A percentile compares a stretch with the other conserved stretches of the same genome.
Conservation (phyloP, 2,329 filamentous ascomycete species). For the Tolypocladium nubicola region DNA sequence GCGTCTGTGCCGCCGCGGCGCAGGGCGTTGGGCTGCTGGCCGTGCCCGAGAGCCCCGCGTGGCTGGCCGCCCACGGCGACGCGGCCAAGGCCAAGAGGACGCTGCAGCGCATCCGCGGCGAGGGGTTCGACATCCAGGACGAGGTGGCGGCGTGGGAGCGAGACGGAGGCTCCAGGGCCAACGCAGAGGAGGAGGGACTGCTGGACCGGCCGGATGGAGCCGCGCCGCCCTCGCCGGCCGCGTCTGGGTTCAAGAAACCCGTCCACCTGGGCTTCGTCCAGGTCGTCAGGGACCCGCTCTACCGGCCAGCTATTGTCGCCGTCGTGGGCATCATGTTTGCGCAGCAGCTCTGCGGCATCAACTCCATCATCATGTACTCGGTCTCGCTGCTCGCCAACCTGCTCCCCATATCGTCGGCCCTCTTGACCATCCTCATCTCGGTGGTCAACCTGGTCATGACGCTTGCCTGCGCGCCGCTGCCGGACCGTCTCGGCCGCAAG, state of each 20-base stretch:
- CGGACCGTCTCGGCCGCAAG: conserved; percentile 83
- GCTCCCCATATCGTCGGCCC: conserved; percentile 67
- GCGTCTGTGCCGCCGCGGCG: conserved; percentile 53
- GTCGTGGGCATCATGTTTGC: conserved; percentile 86
- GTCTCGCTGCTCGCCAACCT: conserved; percentile 78
- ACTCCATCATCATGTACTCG: conserved; percentile 98
- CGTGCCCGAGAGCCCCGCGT: conserved; percentile 81
- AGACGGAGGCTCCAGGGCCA: conserved; percentile 19
- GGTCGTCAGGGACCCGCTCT: conserved; percentile 56
- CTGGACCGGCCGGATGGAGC: conserved; percentile 30
- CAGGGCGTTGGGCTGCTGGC: conserved; percentile 63
- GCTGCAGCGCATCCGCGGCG: conserved; percentile 68
- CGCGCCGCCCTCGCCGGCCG: conserved; percentile 2
- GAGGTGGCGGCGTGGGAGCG: conserved; percentile 58
- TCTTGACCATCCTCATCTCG: conserved; percentile 82
- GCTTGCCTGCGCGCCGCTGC: conserved; percentile 67
- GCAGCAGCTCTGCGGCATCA: conserved; percentile 89
- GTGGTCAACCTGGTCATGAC: conserved; percentile 80
- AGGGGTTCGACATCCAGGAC: conserved; percentile 54
- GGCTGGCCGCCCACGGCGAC: conserved; percentile 63
- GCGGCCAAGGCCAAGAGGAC: conserved; percentile 51
- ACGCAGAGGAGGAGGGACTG: conserved; percentile 61
- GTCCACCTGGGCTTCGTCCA: conserved; percentile 48
- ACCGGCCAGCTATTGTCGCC: conserved; percentile 66
- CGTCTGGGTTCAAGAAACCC: conserved; percentile 5